phyloP scores from a whole-genome alignment of 306 rosid genomes.

The Glycine soja region DNA sequence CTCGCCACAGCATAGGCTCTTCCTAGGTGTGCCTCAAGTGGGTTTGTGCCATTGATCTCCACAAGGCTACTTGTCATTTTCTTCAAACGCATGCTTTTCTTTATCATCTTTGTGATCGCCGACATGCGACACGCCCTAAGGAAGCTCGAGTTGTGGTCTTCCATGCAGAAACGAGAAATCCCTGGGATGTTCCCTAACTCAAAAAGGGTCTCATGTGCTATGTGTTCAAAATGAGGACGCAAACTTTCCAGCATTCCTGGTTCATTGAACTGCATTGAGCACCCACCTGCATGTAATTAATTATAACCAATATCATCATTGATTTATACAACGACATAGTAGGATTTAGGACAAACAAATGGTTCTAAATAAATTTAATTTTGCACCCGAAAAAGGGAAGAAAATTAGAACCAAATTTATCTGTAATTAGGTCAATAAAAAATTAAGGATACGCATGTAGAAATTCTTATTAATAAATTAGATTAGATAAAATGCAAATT shows the following conservation, averaged over 20 bases:
- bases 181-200: not conserved
- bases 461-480: too few relatives aligned
- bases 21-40: not conserved
- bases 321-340: too few relatives aligned
- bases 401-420: too few relatives aligned
- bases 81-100: not conserved
- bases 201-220: not conserved
- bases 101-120: not conserved
- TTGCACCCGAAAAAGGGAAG: too few relatives aligned
- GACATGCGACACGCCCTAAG: conserved; percentile 15
- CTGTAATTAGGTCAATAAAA: too few relatives aligned
- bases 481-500: too few relatives aligned
- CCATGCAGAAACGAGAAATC: not conserved
- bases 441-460: too few relatives aligned
- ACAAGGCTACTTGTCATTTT: not conserved
- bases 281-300: not conserved
- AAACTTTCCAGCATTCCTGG: not conserved
- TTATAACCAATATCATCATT: too few relatives aligned
- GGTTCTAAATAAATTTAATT: too few relatives aligned
- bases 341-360: too few relatives aligned
- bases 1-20: not conserved
- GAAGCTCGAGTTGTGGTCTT: not conserved
- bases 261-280: not conserved
- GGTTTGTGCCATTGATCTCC: not conserved
- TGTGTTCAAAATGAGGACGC: not conserved